phyloP scores from a whole-genome alignment of 2,329 filamentous ascomycete genomes.

The Xylariaceae sp. region DNA sequence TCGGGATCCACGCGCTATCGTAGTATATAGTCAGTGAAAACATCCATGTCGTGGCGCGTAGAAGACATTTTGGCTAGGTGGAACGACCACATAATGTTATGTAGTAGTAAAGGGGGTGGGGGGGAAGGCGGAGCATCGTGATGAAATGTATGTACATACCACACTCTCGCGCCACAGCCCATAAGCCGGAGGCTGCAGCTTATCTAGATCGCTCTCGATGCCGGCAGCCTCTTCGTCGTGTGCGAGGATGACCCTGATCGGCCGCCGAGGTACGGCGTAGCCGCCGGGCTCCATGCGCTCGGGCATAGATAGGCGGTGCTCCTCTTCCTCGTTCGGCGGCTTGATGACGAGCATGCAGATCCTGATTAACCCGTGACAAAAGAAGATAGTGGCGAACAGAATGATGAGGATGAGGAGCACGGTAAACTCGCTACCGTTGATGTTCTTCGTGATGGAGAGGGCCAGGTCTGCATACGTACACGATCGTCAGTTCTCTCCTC shows the following conservation, averaged over 20 bases:
- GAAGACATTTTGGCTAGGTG: background rate
- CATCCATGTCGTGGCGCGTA: background rate
- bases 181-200: slow-evolving; percentile 77
- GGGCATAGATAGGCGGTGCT: slow-evolving; percentile 26
- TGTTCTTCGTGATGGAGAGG: slow-evolving; percentile 67
- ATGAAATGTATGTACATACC: slow-evolving; percentile 65
- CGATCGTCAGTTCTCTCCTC: slow-evolving; percentile 6
- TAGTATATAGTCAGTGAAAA: background rate
- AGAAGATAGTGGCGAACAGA: slow-evolving; percentile 73
- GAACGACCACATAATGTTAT: background rate
- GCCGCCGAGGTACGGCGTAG: slow-evolving; percentile 70
- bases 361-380: slow-evolving; percentile 77
- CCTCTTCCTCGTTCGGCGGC: slow-evolving; percentile 41
- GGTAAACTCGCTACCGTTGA: slow-evolving; percentile 71
- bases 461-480: slow-evolving; percentile 63
- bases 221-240: slow-evolving; percentile 72
- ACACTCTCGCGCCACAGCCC: slow-evolving; percentile 83
- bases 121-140: no score
- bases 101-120: background rate
- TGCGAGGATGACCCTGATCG: slow-evolving; percentile 76
- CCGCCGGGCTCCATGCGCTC: slow-evolving; percentile 56
- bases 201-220: slow-evolving; percentile 56
- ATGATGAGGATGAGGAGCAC: slow-evolving; percentile 80
- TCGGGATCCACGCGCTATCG: slow-evolving; percentile 74
- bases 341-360: slow-evolving; percentile 68